Evolutionary conservation across 179 eudicot species (phyloP).

Genomic region (Pouteria campechiana): DNA sequence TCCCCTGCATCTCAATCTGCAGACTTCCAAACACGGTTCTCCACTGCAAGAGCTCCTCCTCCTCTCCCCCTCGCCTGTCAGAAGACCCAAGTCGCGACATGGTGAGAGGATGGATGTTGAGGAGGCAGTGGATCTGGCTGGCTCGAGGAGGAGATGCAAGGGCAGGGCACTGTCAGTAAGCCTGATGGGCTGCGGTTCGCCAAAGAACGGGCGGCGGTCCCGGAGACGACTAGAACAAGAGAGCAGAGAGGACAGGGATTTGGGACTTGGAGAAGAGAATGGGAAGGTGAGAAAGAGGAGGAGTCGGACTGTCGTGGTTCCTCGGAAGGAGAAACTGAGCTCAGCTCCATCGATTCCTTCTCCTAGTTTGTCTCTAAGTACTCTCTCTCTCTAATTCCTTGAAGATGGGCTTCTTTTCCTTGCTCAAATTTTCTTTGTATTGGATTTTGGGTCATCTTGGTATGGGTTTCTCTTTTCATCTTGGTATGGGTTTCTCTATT

Average conservation of each 20-base stretch:
- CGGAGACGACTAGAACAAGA: slow-evolving; percentile 53
- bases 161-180: slow-evolving; percentile 20
- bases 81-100: slow-evolving; percentile 46
- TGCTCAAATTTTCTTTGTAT: too few relatives aligned
- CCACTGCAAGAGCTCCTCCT: slow-evolving; percentile 58
- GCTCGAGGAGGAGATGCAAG: slow-evolving; percentile 35
- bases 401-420: neutral
- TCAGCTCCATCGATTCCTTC: slow-evolving; percentile 18
- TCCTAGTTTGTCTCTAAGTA: slow-evolving; percentile 29
- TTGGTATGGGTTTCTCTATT: too few relatives aligned
- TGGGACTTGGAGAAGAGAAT: slow-evolving; percentile 32
- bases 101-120: slow-evolving; percentile 47
- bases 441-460: too few relatives aligned
- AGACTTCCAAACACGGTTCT: slow-evolving; percentile 25
- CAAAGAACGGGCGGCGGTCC: slow-evolving; percentile 43
- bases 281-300: slow-evolving; percentile 45
- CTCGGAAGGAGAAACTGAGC: slow-evolving; percentile 41
- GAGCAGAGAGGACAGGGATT: slow-evolving; percentile 40
- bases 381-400: neutral
- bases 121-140: slow-evolving; percentile 21
- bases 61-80: slow-evolving; percentile 58
- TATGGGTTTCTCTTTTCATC: too few relatives aligned
- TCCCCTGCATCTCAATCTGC: slow-evolving; percentile 26
- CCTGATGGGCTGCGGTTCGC: slow-evolving; percentile 33
- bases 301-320: slow-evolving; percentile 38